Percentiles rank a stretch among this genome's conserved stretches.
Evolutionary conservation across 139 green algal genomes (phyloP).

Genomic region (Coelastrella sp.): DNA sequence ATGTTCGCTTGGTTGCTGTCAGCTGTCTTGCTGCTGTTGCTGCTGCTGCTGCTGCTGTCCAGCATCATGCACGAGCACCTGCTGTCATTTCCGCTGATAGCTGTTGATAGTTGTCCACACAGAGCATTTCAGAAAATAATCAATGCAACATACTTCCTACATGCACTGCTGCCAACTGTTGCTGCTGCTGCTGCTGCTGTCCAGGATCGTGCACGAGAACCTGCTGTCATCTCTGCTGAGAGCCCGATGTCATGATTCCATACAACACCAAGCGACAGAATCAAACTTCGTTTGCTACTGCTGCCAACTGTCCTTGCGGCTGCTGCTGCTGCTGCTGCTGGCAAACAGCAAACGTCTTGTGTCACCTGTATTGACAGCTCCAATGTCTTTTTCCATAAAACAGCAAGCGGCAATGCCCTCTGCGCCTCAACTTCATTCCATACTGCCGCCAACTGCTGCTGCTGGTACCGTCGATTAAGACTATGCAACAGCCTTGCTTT

Average conservation of each 20-base stretch:
- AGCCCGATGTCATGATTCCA: conserved; percentile 91
- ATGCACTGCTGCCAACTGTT: neutral
- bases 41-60: conserved; percentile 13
- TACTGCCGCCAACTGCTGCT: too few relatives aligned
- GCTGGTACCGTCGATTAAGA: too few relatives aligned
- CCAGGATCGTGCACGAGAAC: conserved; percentile 46
- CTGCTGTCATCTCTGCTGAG: conserved; percentile 65
- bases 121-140: too few relatives aligned
- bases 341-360: too few relatives aligned
- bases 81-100: conserved; percentile 64
- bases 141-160: neutral
- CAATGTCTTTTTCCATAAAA: too few relatives aligned
- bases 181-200: conserved; percentile 39
- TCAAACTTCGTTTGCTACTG: conserved; percentile 51
- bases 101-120: neutral
- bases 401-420: too few relatives aligned
- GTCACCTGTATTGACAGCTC: too few relatives aligned
- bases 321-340: too few relatives aligned
- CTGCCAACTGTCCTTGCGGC: too few relatives aligned
- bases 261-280: conserved; percentile 82
- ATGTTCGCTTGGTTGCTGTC: too few relatives aligned
- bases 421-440: too few relatives aligned
- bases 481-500: neutral
- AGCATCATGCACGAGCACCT: conserved; percentile 49
- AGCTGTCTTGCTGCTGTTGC: too few relatives aligned